These are phyloP conservation scores for Priceomyces haplophilus DNA, from an alignment of 805 yeast genomes.

Conservation along the genomic window DNA sequence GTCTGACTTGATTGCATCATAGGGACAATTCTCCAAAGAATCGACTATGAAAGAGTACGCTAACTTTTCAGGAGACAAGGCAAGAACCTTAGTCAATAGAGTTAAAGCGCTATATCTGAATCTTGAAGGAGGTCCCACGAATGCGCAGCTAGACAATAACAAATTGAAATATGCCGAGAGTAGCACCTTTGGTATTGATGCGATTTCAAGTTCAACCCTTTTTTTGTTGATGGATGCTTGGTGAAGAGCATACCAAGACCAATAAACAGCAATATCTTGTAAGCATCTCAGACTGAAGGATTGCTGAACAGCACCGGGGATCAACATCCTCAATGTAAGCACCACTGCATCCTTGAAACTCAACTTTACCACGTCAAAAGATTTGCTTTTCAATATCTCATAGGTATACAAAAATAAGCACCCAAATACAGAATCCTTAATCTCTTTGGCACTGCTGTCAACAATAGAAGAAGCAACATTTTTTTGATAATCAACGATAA, in stretches of 20 bases:
- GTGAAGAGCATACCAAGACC: slow-evolving; percentile 39
- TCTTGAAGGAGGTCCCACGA: slow-evolving; percentile 21
- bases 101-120: slow-evolving; percentile 50
- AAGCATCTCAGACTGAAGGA: slow-evolving; percentile 18
- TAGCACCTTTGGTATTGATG: slow-evolving; percentile 27
- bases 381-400: slow-evolving; percentile 14
- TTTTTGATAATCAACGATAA: slow-evolving; percentile 42
- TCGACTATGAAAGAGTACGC: slow-evolving; percentile 62
- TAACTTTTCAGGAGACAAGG: slow-evolving; percentile 52
- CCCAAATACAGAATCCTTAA: slow-evolving; percentile 32
- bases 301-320: slow-evolving; percentile 35
- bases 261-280: slow-evolving; percentile 30
- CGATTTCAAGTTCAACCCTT: slow-evolving; percentile 26
- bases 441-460: slow-evolving; percentile 21
- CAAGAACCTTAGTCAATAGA: slow-evolving; percentile 60
- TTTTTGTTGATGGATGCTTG: slow-evolving; percentile 12
- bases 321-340: slow-evolving; percentile 25
- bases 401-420: slow-evolving; percentile 18
- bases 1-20: slow-evolving; percentile 55
- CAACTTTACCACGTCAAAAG: slow-evolving; percentile 13
- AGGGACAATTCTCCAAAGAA: slow-evolving; percentile 64
- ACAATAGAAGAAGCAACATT: slow-evolving; percentile 26
- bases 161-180: slow-evolving; percentile 31
- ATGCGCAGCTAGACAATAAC: slow-evolving; percentile 21
- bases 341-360: slow-evolving; percentile 21